Evolutionary conservation across 1,139 yeast genomes (phyloP), one percentile per base, ranked within the genome.

Genomic region (Yamadazyma trypodendri): DNA sequence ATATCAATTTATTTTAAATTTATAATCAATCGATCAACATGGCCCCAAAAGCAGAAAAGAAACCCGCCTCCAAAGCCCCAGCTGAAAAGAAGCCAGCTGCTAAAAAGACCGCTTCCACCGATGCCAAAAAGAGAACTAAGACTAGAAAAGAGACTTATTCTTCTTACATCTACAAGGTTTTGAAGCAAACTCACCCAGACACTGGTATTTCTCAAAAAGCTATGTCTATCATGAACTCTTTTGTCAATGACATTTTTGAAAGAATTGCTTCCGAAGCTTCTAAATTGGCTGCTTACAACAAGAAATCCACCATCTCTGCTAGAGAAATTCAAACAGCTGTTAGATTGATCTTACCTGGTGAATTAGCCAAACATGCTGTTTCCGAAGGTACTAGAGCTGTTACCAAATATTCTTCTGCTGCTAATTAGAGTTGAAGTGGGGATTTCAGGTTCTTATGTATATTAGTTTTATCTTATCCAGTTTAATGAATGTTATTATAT

Each of bases 331-430:
- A 92, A 77, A 92, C 97, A 58, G 97, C 98, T 56, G 98, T 92
- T 56, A 87, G 97, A 81, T 84, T 92, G 66, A 92, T 92, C 75
- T 85, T 92, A 62, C 98, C 98, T 55, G 98, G 98, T 83, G 98
- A 92, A 78, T 83, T 92, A 72, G 97, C 98, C 56, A 92, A 90
- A 82, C 97, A 90, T 75, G 97, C 97, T 61, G 96, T 89, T 61
- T 86, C 96, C 59, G 97, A 90, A 77, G 97, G 97, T 81, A 90
- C 97, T 60, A 89, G 97, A 84, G 96, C 98, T 71, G 97, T 92
- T 61, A 90, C 97, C 72, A 92, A 92, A 81, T 92, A 90, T 83
- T 88, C 97, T 63, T 86, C 96, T 63, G 83, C 89, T 58, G 76
- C 83, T 56, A 65, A 65, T 61, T 69, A 68, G 24, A 12, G 17